Percentiles rank a stretch among this genome's conserved stretches.
Conservation (phyloP, 2,329 filamentous ascomycete species). For the Cadophora sp. region DNA sequence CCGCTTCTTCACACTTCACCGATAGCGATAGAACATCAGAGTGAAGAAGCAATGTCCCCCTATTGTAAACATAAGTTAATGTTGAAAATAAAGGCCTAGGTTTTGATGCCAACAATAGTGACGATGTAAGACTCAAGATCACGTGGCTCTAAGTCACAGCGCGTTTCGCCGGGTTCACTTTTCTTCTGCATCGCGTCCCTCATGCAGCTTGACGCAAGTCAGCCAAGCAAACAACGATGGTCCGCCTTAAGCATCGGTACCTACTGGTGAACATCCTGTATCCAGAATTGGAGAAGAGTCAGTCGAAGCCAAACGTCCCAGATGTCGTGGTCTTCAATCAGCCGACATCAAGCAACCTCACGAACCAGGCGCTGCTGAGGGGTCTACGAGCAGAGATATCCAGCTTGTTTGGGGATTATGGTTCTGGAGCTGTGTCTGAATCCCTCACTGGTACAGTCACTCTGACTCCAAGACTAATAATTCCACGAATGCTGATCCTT, state of each 20-base stretch:
- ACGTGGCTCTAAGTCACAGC: background rate
- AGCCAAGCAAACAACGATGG: constrained; percentile 64
- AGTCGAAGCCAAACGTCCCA: constrained; percentile 52
- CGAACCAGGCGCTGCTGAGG: constrained; percentile 67
- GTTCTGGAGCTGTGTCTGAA: constrained; percentile 74
- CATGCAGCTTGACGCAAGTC: background rate
- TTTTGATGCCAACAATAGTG: background rate
- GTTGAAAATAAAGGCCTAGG: no score
- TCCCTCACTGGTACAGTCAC: constrained; percentile 67
- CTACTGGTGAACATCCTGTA: constrained; percentile 95
- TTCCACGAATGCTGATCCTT: background rate
- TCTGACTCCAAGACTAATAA: background rate
- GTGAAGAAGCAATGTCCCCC: no score
- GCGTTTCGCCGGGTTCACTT: constrained; percentile 11
- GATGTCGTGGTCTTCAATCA: constrained; percentile 76
- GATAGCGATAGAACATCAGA: no score
- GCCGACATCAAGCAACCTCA: constrained; percentile 77
- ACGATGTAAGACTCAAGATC: background rate
- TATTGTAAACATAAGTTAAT: no score
- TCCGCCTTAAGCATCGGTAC: constrained; percentile 95
- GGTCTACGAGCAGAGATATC: constrained; percentile 74
- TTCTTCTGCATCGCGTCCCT: constrained; percentile 27
- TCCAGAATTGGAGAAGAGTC: constrained; percentile 56
- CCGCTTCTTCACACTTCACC: background rate
- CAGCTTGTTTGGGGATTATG: constrained; percentile 87